These are phyloP conservation scores for Achaetomium macrosporum DNA, from an alignment of 2,329 filamentous ascomycete genomes.

Conservation along the genomic window DNA sequence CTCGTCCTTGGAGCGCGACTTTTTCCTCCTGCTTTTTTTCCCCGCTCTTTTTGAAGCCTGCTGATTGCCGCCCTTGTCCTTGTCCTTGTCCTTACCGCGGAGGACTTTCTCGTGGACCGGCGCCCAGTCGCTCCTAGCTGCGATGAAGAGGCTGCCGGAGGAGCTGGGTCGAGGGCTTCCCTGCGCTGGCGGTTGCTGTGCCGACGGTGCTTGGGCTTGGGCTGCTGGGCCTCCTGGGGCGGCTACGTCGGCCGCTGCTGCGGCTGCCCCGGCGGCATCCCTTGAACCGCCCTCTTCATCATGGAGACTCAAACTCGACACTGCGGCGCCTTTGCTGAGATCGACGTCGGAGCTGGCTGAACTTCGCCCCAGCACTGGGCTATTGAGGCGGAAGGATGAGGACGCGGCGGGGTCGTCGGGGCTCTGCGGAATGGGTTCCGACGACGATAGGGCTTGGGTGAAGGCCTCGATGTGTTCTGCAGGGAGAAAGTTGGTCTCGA, in stretches of 20 bases:
- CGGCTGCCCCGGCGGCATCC: constrained; percentile 3
- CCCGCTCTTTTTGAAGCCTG: background rate
- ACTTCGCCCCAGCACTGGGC: constrained; percentile 32
- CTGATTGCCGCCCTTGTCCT: too few relatives aligned
- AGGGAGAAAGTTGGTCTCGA: constrained; percentile 68
- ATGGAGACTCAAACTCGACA: constrained; percentile 26
- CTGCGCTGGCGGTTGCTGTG: background rate
- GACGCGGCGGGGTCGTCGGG: constrained; percentile 40
- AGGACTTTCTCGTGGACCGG: constrained; percentile 70
- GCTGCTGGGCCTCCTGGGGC: constrained; percentile 4
- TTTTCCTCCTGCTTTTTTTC: constrained; percentile 8
- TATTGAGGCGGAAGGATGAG: constrained; percentile 37
- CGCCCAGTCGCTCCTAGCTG: constrained; percentile 92
- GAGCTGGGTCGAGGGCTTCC: constrained; percentile 8
- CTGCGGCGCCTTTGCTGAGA: constrained; percentile 38
- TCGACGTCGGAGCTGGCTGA: constrained; percentile 35
- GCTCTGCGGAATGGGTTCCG: constrained; percentile 64
- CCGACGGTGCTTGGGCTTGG: too few relatives aligned
- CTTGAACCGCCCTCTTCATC: constrained; percentile 28
- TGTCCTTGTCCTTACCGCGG: constrained; percentile 14
- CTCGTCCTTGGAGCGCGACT: constrained; percentile 70
- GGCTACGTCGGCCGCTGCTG: constrained; percentile 28
- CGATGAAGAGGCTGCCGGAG: constrained; percentile 56
- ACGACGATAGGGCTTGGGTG: constrained; percentile 72
- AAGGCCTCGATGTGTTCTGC: constrained; percentile 72